Evolutionary conservation across 2,329 filamentous ascomycete species (phyloP), one percentile per base, ranked within the genome.

Genomic region (Tetracladium maxilliforme): DNA sequence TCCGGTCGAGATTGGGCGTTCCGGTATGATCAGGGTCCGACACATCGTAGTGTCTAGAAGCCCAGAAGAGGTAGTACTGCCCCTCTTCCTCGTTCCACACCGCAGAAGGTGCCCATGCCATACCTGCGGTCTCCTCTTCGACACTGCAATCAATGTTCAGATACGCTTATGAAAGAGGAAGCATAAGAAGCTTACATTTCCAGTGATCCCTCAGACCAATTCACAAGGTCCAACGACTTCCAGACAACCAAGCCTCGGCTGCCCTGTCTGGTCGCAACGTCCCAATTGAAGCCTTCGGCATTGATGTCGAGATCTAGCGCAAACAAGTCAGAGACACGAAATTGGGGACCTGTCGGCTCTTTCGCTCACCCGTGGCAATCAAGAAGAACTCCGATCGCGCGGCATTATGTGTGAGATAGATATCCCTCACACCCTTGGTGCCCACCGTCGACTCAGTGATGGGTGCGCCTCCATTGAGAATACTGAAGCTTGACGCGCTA

Each of bases 61-160:
- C 46, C 61, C 59, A 64, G 39, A 59, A 57, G 22, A 64, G 50
- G 11, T 56, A 51, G 39, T 57, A 64, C 21, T 55, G 48, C 10
- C 40, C 36, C 5, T 39, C 39, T 2, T 25, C 38, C 1, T 49
- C 44, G 32, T 69, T 61, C 54, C 56, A 69, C 25, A 68, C 56
- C 0, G 63, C 63, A 25, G 61, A 57, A 0, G 64, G 65, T 1
- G 64, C 64, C 64, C 64, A 70, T 0, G 66, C 61, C 64, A 68
- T 69, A 4, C 64, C 64, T 1, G 61, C 64, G 4, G 52, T 58
- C 10, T 42, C 41, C 28, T 64, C 54, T 34, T 68, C 63, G 8
- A 69, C 62, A 5, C 45, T 52, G 16, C n/a, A n/a, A n/a, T n/a
- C n/a, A n/a, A n/a, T n/a, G n/a, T n/a, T n/a, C n/a, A n/a, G n/a